phyloP scores from a whole-genome alignment of 768 basidiomycete species.

The Dioszegia hungarica region DNA sequence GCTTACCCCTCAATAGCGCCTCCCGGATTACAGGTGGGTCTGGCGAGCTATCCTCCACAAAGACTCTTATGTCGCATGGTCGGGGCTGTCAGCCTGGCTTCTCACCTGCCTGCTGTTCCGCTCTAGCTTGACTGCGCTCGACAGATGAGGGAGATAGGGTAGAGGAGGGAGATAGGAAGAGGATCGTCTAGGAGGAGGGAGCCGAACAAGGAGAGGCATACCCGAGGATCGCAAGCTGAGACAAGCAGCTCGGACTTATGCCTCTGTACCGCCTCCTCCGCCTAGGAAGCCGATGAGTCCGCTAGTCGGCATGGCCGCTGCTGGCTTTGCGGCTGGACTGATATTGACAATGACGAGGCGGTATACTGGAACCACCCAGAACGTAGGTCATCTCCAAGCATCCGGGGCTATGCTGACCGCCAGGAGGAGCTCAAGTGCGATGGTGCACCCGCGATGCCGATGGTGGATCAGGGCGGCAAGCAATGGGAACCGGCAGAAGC shows the following conservation, averaged over 20 bases:
- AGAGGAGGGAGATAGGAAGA: too few species aligned
- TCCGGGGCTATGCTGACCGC: neutral
- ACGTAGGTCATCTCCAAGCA: neutral
- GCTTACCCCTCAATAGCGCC: too few species aligned
- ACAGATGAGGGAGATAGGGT: too few species aligned
- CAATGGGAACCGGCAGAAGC: conserved; percentile 36
- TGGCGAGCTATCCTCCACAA: too few species aligned
- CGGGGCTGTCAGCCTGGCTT: too few species aligned
- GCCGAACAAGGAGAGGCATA: too few species aligned
- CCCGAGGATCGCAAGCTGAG: too few species aligned
- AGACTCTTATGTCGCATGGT: too few species aligned
- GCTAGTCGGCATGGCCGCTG: conserved; percentile 4
- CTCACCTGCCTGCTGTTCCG: too few species aligned
- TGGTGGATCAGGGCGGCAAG: conserved; percentile 26
- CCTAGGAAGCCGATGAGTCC: neutral
- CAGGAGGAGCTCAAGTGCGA: conserved; percentile 22
- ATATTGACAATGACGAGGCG: conserved; percentile 3
- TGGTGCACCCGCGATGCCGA: conserved; percentile 25
- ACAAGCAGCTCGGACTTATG: neutral
- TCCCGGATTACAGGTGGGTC: too few species aligned
- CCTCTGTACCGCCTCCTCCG: conserved; percentile 1
- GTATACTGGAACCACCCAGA: neutral
- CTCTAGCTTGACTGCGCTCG: too few species aligned
- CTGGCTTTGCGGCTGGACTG: conserved; percentile 15
- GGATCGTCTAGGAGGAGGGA: too few species aligned